Percentiles rank a stretch among this genome's conserved stretches.
Evolutionary conservation across 768 basidiomycete species (phyloP).

Genomic region (Amanita jacksonii): DNA sequence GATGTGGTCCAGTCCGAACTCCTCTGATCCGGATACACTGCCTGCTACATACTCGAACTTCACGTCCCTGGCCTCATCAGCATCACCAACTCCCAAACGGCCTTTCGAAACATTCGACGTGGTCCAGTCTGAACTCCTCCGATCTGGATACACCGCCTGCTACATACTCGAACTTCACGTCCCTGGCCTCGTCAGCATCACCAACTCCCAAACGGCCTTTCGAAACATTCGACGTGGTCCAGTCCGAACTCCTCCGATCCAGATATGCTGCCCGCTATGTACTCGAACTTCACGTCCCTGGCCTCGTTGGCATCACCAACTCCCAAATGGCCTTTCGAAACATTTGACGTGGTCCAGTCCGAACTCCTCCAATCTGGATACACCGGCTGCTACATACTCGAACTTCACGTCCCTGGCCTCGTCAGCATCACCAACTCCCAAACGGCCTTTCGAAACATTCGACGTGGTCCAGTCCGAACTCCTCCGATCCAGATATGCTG

Average conservation of each 20-base stretch:
- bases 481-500: no score
- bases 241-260: conserved; percentile 21
- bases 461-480: no score
- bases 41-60: conserved; percentile 42
- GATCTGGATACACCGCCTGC: conserved; percentile 46
- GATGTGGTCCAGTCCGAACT: conserved; percentile 17
- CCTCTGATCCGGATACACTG: conserved; percentile 38
- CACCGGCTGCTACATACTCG: conserved; percentile 45
- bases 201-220: conserved; percentile 29
- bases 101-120: conserved; percentile 20
- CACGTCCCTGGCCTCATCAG: conserved; percentile 52
- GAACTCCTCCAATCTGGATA: conserved; percentile 28
- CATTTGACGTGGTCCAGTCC: conserved; percentile 19
- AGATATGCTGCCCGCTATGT: conserved; percentile 45
- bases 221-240: conserved; percentile 18
- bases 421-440: conserved; percentile 42
- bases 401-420: conserved; percentile 49
- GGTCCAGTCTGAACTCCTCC: conserved; percentile 14
- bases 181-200: conserved; percentile 52
- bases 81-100: conserved; percentile 35
- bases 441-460: no score
- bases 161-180: conserved; percentile 41
- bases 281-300: conserved; percentile 45
- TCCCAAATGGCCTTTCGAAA: conserved; percentile 22
- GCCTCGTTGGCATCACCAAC: conserved; percentile 52